These are phyloP conservation scores for Cryptococcus sp. DNA, from an alignment of 1,284 basidiomycete genomes.

Conservation along the genomic window DNA sequence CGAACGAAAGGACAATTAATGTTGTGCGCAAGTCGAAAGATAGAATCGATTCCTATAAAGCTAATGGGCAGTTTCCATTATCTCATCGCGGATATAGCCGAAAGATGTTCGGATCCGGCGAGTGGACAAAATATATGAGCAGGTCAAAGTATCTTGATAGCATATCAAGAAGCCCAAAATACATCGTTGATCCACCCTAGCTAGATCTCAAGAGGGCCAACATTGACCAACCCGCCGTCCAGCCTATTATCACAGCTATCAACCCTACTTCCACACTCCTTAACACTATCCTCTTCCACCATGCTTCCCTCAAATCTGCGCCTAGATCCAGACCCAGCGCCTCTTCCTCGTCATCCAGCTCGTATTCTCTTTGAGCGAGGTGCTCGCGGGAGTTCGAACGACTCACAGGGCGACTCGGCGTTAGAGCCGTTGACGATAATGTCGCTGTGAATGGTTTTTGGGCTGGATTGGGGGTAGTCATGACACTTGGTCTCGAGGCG, in stretches of 20 bases:
- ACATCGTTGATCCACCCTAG: constrained; percentile 1
- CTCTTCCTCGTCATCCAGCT: constrained; percentile 28
- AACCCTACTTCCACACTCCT: constrained; percentile 20
- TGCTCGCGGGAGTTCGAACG: not conserved
- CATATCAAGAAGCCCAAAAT: no score
- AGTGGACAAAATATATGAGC: no score
- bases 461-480: not conserved
- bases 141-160: no score
- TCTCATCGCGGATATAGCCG: no score
- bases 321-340: not conserved
- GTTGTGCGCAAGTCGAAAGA: no score
- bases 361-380: constrained; percentile 12
- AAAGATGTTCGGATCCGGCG: no score
- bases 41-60: no score
- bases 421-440: constrained; percentile 5
- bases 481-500: not conserved
- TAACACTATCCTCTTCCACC: constrained; percentile 21
- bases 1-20: no score
- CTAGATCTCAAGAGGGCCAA: constrained; percentile 30
- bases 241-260: constrained; percentile 15
- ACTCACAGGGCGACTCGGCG: constrained; percentile 12
- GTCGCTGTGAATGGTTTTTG: not conserved
- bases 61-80: no score
- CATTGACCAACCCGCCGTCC: constrained; percentile 29
- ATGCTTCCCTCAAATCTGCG: not conserved